phyloP scores from a whole-genome alignment of 139 green algal genomes.

The Asterochloris erici region DNA sequence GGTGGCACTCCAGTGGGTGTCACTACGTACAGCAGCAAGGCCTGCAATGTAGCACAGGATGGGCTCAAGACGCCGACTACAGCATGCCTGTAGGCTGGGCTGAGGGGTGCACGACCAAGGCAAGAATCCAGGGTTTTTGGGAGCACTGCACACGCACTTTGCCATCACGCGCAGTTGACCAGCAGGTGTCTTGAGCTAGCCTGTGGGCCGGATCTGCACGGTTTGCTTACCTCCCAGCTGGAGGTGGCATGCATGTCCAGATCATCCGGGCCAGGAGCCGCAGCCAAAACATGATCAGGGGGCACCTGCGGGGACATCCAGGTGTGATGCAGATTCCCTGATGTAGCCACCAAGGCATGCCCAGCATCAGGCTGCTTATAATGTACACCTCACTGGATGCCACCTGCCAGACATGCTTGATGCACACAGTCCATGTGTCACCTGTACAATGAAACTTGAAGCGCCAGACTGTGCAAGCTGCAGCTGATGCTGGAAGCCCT shows the following conservation, averaged over 20 bases:
- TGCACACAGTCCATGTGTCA: background rate
- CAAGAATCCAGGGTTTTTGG: background rate
- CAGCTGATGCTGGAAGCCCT: conserved; percentile 44
- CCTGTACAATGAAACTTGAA: background rate
- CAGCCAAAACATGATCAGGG: background rate
- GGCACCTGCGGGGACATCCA: background rate
- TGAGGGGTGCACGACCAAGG: background rate
- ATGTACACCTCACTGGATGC: background rate
- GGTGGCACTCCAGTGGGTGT: conserved; percentile 13
- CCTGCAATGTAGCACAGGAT: conserved; percentile 23
- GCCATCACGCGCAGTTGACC: background rate
- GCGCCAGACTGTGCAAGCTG: conserved; percentile 3
- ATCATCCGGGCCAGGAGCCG: conserved; percentile 9
- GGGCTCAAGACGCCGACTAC: background rate
- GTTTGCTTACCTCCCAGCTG: conserved; percentile 59
- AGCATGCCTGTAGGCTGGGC: background rate
- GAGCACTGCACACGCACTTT: background rate
- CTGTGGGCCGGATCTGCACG: background rate
- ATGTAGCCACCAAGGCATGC: background rate
- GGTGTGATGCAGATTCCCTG: background rate
- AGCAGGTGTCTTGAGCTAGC: background rate
- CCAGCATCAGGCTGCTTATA: background rate
- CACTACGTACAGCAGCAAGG: conserved; percentile 59
- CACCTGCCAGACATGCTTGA: background rate
- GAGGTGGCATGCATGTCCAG: conserved; percentile 42